Base-by-base conservation (phyloP, 2,329 filamentous ascomycete species). In the Bisporella sp. region DNA sequence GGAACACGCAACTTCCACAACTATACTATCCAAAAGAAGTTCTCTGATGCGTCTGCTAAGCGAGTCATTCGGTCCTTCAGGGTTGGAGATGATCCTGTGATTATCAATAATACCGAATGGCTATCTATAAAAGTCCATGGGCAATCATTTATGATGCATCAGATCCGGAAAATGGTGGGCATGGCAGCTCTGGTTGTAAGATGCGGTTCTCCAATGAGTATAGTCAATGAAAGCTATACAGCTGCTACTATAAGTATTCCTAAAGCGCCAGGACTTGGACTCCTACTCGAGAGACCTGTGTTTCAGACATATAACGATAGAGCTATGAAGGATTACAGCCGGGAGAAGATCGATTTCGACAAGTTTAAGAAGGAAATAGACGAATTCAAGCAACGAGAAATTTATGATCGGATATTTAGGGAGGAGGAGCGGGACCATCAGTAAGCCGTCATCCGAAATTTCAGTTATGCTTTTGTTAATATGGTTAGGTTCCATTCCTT, bases 91-190 rank as follows among this genome's bases (percentile, higher is more conserved):
- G 73, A 79, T 47, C 89, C 90, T 1, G 85, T 96, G 62, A 81
- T 90, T 64, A 95, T 95, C 68, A 82, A 89, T 67, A 84, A 92
- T 64, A 96, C 90, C 1, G 87, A 99, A 73, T 99, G 93, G 93
- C 76, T 99, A 4, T 93, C 87, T 41, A 76, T 97, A 58, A 96
- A 95, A 67, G 91, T 99, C 29, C 93, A 99, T 69, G 93, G 93
- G 0, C 93, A 99, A 70, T 92, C 86, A 64, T 99, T 99, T 77
- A 99, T 99, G 93, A 99, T 99, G 93, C 93, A 99, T 69, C 93
- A 99, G 72, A 99, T 99, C 69, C 85, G 93, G 63, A 99, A 97
- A 71, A 97, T 99, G 93, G 89, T 99, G 12, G 89, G 88, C 50
- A 90, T 99, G 85, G 89, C 83, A 6, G 82, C 89, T 33, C 75